Conservation (phyloP, 768 basidiomycete species). For the Macrolepiota fuliginosa region DNA sequence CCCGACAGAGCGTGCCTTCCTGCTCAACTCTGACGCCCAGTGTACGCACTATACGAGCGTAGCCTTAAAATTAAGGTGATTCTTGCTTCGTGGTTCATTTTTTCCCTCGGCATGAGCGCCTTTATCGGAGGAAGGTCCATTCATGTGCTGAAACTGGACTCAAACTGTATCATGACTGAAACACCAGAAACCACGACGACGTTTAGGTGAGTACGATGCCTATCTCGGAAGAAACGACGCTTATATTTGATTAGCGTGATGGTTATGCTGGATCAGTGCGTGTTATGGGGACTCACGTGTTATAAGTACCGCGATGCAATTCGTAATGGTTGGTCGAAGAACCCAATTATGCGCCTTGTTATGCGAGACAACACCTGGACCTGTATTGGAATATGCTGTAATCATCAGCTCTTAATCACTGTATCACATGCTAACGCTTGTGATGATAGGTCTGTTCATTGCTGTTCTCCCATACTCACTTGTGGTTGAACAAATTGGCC, state of each 20-base stretch:
- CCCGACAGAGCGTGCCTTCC: background rate
- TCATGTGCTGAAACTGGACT: background rate
- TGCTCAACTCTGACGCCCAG: background rate
- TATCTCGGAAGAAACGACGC: background rate
- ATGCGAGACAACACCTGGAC: constrained; percentile 1
- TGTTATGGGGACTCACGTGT: background rate
- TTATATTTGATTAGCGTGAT: background rate
- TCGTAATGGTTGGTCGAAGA: background rate
- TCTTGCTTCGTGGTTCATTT: background rate
- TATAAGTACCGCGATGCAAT: background rate
- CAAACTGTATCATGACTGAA: background rate
- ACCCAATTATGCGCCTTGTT: background rate
- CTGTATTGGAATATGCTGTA: constrained; percentile 1
- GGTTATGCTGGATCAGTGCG: background rate
- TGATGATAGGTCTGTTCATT: background rate
- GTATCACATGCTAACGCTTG: background rate
- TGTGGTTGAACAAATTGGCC: background rate
- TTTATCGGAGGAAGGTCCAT: background rate
- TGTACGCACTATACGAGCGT: background rate
- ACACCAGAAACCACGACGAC: background rate
- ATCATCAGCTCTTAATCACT: background rate
- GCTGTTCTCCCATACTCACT: background rate
- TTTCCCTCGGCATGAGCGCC: background rate
- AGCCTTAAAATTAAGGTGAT: background rate
- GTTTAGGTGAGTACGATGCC: background rate